Percentiles rank a stretch among this genome's conserved stretches.
phyloP scores from a whole-genome alignment of 2,329 filamentous ascomycete species.

The Aspergillus quadrilineatus region DNA sequence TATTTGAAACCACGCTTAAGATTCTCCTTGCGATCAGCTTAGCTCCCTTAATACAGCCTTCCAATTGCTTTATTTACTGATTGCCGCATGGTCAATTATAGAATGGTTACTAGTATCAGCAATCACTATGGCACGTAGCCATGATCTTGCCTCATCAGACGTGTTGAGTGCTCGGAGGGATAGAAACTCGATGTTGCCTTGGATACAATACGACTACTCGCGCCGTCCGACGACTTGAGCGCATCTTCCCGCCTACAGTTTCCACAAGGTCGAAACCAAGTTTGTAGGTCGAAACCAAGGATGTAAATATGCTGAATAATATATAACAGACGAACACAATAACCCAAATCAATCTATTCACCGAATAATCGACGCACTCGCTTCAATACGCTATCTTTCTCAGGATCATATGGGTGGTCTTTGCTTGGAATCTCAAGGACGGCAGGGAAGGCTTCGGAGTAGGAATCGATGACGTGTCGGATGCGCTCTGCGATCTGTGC shows the following conservation, averaged over 20 bases:
- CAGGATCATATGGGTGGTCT: conserved; percentile 97
- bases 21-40: background rate
- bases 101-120: background rate
- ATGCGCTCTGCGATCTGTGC: conserved; percentile 86
- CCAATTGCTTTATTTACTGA: no score
- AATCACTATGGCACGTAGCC: background rate
- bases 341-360: conserved; percentile 39
- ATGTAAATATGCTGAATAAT: conserved; percentile 4
- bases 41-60: background rate
- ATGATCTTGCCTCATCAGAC: background rate
- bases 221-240: background rate
- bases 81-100: no score
- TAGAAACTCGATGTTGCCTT: background rate
- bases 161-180: no score
- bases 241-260: background rate
- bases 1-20: background rate
- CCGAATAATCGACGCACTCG: conserved; percentile 74
- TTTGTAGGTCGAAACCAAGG: background rate
- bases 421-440: conserved; percentile 97
- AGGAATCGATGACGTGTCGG: conserved; percentile 83
- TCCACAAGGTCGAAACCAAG: background rate
- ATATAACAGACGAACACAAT: conserved; percentile 7
- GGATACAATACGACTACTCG: background rate
- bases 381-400: conserved; percentile 96
- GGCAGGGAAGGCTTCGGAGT: conserved; percentile 92